Evolutionary conservation across 78 protist species (phyloP).

Genomic region (Pigoraptor vietnamica): DNA sequence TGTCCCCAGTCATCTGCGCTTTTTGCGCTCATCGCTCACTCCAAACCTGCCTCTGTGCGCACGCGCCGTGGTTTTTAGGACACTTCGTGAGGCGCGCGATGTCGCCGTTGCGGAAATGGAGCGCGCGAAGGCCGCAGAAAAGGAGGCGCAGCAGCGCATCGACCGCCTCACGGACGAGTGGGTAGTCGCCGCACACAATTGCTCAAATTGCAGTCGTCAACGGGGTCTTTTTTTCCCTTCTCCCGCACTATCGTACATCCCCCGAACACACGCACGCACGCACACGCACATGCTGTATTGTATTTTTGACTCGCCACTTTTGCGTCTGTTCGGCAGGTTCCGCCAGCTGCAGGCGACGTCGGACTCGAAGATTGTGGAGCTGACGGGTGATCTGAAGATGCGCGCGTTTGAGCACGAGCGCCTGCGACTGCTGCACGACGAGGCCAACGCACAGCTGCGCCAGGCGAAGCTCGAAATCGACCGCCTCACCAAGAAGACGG

Average conservation of each 20-base stretch:
- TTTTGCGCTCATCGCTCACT: no score
- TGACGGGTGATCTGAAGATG: not conserved
- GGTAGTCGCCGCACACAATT: not conserved
- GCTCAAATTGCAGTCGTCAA: no score
- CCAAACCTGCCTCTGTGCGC: no score
- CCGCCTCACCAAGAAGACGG: not conserved
- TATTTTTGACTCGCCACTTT: no score
- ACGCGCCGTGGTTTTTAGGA: no score
- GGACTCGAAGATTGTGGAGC: not conserved
- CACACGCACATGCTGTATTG: no score
- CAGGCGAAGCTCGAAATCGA: not conserved
- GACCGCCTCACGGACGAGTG: not conserved
- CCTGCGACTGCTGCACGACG: not conserved
- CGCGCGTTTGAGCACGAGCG: not conserved
- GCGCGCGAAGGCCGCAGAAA: not conserved
- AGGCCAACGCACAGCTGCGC: not conserved
- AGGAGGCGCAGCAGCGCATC: not conserved
- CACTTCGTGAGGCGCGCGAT: not conserved
- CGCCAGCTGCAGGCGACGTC: not conserved
- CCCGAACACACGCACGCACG: not conserved
- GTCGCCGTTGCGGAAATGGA: not conserved
- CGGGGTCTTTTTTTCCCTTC: not conserved
- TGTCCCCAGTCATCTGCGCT: no score
- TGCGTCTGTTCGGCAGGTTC: no score
- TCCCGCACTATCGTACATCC: not conserved